phyloP scores from a whole-genome alignment of 2,329 filamentous ascomycete genomes.

The Neonectria magnoliae region DNA sequence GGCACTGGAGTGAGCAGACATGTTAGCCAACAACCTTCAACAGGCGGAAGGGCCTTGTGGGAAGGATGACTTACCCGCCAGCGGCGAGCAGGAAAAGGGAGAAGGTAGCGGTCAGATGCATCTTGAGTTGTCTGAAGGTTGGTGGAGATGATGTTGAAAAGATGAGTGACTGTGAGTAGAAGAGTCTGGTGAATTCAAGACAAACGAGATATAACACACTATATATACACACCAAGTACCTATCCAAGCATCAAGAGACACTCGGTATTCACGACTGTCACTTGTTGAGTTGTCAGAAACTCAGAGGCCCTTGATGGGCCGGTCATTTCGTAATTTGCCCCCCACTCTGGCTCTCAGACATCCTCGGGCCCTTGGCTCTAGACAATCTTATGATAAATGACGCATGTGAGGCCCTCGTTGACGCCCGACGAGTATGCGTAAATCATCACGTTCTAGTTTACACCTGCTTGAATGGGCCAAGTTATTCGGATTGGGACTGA shows the following conservation, averaged over 20 bases:
- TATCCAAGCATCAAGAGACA: not conserved
- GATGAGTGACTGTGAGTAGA: not conserved
- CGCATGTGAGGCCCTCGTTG: not conserved
- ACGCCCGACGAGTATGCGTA: not conserved
- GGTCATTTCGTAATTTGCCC: not conserved
- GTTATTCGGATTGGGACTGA: not conserved
- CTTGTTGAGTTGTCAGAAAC: not conserved
- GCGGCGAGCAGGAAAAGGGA: slow-evolving; percentile 9
- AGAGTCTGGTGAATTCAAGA: slow-evolving; percentile 1
- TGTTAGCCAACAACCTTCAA: not conserved
- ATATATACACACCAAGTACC: not conserved
- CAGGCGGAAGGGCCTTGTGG: not conserved
- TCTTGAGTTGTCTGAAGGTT: not conserved
- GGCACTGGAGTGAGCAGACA: not conserved
- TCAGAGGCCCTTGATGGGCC: not conserved
- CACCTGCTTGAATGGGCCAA: not conserved
- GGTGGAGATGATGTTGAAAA: not conserved
- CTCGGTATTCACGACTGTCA: not conserved
- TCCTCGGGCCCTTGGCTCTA: not conserved
- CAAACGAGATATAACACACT: slow-evolving; percentile 3
- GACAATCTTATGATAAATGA: not conserved
- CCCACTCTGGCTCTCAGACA: not conserved
- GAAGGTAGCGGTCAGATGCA: not conserved
- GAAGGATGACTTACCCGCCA: not conserved
- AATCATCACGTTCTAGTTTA: not conserved